Evolutionary conservation across 1,284 basidiomycete species (phyloP).

Genomic region (Taiwanofungus camphoratus): DNA sequence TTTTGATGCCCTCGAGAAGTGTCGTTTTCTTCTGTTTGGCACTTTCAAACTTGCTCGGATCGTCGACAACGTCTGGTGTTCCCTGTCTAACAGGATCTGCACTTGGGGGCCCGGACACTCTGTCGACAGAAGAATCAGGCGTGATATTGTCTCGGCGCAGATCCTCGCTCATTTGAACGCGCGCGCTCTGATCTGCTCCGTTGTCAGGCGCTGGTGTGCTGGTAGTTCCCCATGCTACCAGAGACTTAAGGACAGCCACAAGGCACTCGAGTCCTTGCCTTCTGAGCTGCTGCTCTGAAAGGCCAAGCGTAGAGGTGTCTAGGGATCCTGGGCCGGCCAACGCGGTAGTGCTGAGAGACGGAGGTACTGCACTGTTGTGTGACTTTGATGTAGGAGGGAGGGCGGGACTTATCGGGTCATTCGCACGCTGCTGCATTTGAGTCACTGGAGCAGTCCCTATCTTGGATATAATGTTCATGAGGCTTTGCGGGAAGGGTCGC

Average conservation of each 20-base stretch:
- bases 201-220: constrained; percentile 38
- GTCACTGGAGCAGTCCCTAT: constrained; percentile 71
- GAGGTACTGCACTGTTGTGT: constrained; percentile 41
- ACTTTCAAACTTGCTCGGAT: constrained; percentile 90
- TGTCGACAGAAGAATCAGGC: constrained; percentile 43
- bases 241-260: constrained; percentile 79
- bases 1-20: constrained; percentile 91
- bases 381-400: constrained; percentile 48
- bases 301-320: constrained; percentile 59
- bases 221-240: constrained; percentile 86
- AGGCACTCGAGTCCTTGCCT: constrained; percentile 89
- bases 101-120: constrained; percentile 45
- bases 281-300: constrained; percentile 80
- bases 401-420: constrained; percentile 57
- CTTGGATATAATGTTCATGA: constrained; percentile 94
- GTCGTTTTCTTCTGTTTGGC: constrained; percentile 98
- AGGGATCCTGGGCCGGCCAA: constrained; percentile 62
- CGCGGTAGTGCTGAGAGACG: constrained; percentile 63
- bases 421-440: constrained; percentile 36
- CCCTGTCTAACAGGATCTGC: constrained; percentile 52
- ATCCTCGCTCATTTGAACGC: constrained; percentile 48
- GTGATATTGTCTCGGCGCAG: constrained; percentile 41
- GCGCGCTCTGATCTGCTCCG: constrained; percentile 34
- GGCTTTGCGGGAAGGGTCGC: constrained; percentile 37
- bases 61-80: constrained; percentile 79